Base-by-base conservation (phyloP, 441 rosid genomes). In the Kokia cookei region DNA sequence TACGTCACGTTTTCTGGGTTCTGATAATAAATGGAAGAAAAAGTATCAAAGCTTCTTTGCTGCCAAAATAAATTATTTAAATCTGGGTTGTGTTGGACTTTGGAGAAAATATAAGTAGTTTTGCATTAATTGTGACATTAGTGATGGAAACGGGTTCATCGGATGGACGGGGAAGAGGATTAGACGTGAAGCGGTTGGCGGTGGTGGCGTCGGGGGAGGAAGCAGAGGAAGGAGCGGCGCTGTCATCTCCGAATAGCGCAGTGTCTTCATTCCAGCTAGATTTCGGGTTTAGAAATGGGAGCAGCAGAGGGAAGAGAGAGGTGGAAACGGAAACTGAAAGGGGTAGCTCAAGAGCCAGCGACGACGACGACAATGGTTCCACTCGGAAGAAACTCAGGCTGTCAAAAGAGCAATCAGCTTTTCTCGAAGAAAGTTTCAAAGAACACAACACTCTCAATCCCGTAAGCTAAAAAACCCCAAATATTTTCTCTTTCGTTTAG, bases 401-500 rank as follows among this genome's bases (percentile, higher is more conserved):
- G 15, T 90, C 99, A 7, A 94, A 94, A 70, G 91, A 93, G 4
- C 99, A 94, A 72, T 91, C 97, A 22, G 96, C 97, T 80, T 91
- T 93, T 82, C 97, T 93, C 24, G 99, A 94, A 81, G 97, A 92
- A 60, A 93, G 93, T 72, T 94, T 94, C 86, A 92, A 92, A 84
- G 93, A 94, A 72, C 99, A 94, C 76, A 93, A 74, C 64, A 94
- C 99, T 29, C 96, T 94, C 55, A 94, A 92, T 81, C 97, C 99
- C n/a, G 99, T 94, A 85, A 76, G 96, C 32, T 53, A 2, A 32
- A 7, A 53, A 13, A 26, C 7, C n/a, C 6, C 3, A 24, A 10
- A 19, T 10, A 3, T 48, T 48, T n/a, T 60, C 35, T 14, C 12
- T 5, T 29, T 54, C 37, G 10, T 45, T 45, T 22, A 63, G 40